Evolutionary conservation across 495 filamentous ascomycete species (phyloP).

Genomic region (Tuber aestivum): DNA sequence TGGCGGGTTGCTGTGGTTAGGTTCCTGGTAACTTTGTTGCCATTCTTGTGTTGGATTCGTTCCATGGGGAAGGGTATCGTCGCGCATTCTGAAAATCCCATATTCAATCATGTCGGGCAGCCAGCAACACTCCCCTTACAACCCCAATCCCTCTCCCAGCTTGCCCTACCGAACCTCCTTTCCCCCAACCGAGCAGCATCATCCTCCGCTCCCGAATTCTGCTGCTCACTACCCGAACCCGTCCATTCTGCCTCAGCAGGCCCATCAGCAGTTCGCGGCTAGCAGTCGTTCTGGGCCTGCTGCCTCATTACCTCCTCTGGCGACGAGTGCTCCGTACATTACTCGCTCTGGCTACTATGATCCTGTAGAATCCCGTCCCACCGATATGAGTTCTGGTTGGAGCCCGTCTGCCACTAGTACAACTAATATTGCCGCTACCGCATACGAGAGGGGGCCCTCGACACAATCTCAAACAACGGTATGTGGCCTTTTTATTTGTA

Average conservation of each 20-base stretch:
- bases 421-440: conserved; percentile 8
- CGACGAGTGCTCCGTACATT: conserved; percentile 22
- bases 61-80: conserved; percentile 33
- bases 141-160: conserved; percentile 41
- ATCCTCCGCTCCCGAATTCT: conserved; percentile 34
- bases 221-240: conserved; percentile 20
- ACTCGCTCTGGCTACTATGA: conserved; percentile 42
- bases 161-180: conserved; percentile 42
- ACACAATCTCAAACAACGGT: conserved; percentile 38
- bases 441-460: conserved; percentile 33
- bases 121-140: conserved; percentile 42
- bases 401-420: conserved; percentile 13
- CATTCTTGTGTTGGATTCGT: conserved; percentile 36
- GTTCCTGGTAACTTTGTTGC: conserved; percentile 12
- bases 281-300: conserved; percentile 32
- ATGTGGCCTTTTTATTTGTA: conserved; percentile 18
- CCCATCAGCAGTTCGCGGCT: conserved; percentile 17
- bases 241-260: conserved; percentile 34
- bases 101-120: conserved; percentile 40
- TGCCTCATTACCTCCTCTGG: conserved; percentile 31
- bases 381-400: conserved; percentile 41
- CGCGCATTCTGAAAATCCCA: conserved; percentile 35
- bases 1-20: conserved; percentile 22
- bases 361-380: conserved; percentile 36
- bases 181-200: conserved; percentile 42